Evolutionary conservation across 768 basidiomycete genomes (phyloP).

Genomic region (Pholiota molesta): DNA sequence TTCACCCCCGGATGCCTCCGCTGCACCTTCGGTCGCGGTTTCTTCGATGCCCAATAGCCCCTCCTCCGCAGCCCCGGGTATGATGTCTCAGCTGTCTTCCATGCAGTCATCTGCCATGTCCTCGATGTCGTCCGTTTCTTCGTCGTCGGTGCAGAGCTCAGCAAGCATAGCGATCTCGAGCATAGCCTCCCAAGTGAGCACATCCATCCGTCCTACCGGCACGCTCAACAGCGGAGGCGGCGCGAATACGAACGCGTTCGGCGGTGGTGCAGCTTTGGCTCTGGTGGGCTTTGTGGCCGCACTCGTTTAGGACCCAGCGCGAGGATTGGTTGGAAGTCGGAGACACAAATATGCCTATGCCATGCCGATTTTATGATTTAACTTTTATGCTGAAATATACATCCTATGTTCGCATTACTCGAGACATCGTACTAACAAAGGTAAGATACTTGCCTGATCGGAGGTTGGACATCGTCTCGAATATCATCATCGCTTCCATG

Average conservation of each 20-base stretch:
- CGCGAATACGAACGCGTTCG: background rate
- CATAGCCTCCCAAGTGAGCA: conserved; percentile 7
- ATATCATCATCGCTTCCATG: too few relatives aligned
- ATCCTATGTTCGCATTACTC: too few relatives aligned
- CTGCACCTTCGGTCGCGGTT: background rate
- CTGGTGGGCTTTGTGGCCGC: conserved; percentile 3
- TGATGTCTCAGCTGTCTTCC: background rate
- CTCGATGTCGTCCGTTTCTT: conserved; percentile 4
- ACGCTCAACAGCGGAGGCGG: conserved; percentile 8
- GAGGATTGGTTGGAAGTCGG: background rate
- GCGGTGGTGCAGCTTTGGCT: conserved; percentile 5
- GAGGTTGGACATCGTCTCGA: too few relatives aligned
- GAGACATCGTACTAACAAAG: too few relatives aligned
- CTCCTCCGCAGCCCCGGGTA: background rate
- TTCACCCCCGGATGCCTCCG: background rate
- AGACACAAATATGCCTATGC: background rate
- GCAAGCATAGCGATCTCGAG: conserved; percentile 4
- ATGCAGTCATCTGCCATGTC: conserved; percentile 2
- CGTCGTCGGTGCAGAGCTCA: conserved; percentile 6
- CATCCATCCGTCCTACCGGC: conserved; percentile 10
- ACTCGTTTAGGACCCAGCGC: conserved; percentile 1
- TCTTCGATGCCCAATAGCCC: too few relatives aligned
- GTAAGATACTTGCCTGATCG: too few relatives aligned
- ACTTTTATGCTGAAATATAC: too few relatives aligned
- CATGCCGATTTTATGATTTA: background rate